phyloP scores from a whole-genome alignment of 2,329 filamentous ascomycete genomes.

The Xylariaceae sp. region DNA sequence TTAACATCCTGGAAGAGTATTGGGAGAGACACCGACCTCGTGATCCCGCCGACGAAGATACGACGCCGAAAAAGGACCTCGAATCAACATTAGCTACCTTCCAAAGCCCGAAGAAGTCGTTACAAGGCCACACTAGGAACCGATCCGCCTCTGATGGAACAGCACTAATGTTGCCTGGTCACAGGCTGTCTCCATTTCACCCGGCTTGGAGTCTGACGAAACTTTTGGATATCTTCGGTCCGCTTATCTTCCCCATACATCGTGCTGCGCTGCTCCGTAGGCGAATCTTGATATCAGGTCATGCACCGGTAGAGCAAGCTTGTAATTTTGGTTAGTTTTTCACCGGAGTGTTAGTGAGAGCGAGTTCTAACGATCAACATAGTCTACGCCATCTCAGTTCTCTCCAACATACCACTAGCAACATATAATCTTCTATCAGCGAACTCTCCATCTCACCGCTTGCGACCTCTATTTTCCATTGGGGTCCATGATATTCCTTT shows the following conservation, averaged over 20 bases:
- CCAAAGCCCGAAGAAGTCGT: conserved; percentile 41
- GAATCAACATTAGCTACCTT: conserved; percentile 58
- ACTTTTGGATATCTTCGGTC: conserved; percentile 84
- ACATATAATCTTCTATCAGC: conserved; percentile 72
- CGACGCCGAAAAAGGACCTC: conserved; percentile 51
- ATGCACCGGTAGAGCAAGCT: conserved; percentile 81
- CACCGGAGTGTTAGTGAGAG: background rate
- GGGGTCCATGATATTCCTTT: conserved; percentile 91
- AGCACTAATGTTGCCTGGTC: conserved; percentile 62
- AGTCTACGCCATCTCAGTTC: conserved; percentile 94
- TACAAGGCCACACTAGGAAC: conserved; percentile 57
- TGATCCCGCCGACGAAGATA: conserved; percentile 45
- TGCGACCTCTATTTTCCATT: conserved; percentile 87
- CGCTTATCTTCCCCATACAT: conserved; percentile 89
- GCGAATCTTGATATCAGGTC: conserved; percentile 83
- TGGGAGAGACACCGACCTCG: conserved; percentile 69
- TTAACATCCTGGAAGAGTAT: conserved; percentile 73
- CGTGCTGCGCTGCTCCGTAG: conserved; percentile 85
- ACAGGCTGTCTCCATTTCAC: conserved; percentile 77
- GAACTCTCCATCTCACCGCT: conserved; percentile 65
- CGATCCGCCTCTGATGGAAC: conserved; percentile 68
- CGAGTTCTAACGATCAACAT: conserved; percentile 28
- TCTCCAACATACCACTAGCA: conserved; percentile 84
- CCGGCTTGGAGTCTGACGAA: conserved; percentile 82
- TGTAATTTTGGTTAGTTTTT: conserved; percentile 81